Evolutionary conservation across 495 filamentous ascomycete genomes (phyloP).

Genomic region (Penicillium bovifimosum): DNA sequence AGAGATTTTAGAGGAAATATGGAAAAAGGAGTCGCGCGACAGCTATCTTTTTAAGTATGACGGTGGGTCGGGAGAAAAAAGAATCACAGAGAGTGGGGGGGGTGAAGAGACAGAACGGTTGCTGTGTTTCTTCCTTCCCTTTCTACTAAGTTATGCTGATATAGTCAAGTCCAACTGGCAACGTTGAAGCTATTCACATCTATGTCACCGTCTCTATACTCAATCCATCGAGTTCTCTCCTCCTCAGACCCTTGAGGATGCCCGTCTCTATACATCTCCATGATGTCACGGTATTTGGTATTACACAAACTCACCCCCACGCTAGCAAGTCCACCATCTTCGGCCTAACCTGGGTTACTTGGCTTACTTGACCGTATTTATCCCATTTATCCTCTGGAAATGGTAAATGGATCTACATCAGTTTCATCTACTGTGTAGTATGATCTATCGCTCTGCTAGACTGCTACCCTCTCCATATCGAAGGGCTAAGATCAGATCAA

Average conservation of each 20-base stretch:
- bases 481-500: neutral
- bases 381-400: neutral
- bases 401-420: too few species aligned
- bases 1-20: neutral
- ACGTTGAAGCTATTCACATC: too few species aligned
- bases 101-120: conserved; percentile 3
- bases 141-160: too few species aligned
- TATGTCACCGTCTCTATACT: too few species aligned
- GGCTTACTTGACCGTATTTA: too few species aligned
- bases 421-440: too few species aligned
- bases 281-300: conserved; percentile 18
- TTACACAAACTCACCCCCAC: conserved; percentile 22
- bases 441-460: too few species aligned
- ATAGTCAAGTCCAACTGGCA: too few species aligned
- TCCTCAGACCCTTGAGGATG: neutral
- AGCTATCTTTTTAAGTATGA: conserved; percentile 25
- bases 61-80: conserved; percentile 27
- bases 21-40: conserved; percentile 16
- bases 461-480: neutral
- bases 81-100: conserved; percentile 28
- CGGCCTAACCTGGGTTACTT: neutral
- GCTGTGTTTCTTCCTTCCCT: conserved; percentile 2
- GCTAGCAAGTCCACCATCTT: conserved; percentile 16
- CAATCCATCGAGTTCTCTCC: too few species aligned
- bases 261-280: neutral